Evolutionary conservation across 2,329 filamentous ascomycete genomes (phyloP).

Genomic region (Aspergillus hiratsukae): DNA sequence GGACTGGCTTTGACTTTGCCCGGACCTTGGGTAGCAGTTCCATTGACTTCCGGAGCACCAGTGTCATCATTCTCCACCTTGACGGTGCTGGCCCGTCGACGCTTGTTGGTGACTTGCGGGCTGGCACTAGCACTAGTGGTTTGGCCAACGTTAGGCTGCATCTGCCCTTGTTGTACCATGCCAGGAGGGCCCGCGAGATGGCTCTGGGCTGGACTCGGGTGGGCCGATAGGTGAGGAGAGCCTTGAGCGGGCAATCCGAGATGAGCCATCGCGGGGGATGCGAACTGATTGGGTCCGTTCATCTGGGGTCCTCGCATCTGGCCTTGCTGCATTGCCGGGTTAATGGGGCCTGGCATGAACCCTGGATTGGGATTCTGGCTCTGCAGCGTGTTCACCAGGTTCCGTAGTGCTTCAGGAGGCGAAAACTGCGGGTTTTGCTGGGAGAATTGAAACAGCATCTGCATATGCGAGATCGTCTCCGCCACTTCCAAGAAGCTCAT

Average conservation of each 20-base stretch:
- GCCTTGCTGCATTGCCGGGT: conserved; percentile 32
- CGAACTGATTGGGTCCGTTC: conserved; percentile 49
- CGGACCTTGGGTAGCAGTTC: conserved; percentile 29
- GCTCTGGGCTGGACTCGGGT: conserved; percentile 44
- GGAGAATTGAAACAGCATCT: conserved; percentile 54
- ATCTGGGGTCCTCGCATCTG: conserved; percentile 43
- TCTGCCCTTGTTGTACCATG: conserved; percentile 56
- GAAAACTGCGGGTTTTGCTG: conserved; percentile 50
- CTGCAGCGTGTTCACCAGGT: conserved; percentile 47
- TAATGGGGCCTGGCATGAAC: conserved; percentile 29
- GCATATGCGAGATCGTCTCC: conserved; percentile 63
- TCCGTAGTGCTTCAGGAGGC: conserved; percentile 52
- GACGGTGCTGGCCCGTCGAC: conserved; percentile 55
- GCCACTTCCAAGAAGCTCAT: conserved; percentile 61
- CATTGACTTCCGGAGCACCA: conserved; percentile 46
- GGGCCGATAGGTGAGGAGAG: conserved; percentile 50
- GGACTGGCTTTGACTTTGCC: conserved; percentile 46
- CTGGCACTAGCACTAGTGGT: conserved; percentile 59
- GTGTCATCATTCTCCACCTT: conserved; percentile 56
- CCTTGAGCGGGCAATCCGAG: conserved; percentile 47
- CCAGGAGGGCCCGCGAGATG: conserved; percentile 44
- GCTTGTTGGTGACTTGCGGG: conserved; percentile 57
- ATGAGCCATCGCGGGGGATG: conserved; percentile 55
- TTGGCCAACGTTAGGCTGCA: conserved; percentile 47
- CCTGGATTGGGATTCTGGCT: conserved; percentile 29